Evolutionary conservation across 148 eudicot genomes (phyloP).

Genomic region (Heliosperma pusillum): DNA sequence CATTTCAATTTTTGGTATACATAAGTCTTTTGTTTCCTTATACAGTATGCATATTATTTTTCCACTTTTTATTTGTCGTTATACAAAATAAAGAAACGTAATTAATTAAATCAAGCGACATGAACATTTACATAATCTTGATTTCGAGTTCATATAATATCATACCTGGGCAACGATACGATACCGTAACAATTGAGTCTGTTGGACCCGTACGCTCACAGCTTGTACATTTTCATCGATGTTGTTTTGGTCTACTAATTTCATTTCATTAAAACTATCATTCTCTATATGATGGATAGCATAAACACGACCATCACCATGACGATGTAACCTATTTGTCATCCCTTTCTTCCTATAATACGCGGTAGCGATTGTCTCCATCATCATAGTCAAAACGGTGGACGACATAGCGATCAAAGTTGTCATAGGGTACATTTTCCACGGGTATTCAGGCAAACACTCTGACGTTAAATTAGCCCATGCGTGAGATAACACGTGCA

Average conservation of each 20-base stretch:
- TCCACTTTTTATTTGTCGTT: no score
- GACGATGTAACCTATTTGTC: slow-evolving; percentile 12
- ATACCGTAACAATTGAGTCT: slow-evolving; percentile 28
- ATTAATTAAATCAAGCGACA: no score
- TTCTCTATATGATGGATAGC: slow-evolving; percentile 18
- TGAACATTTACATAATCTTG: no score
- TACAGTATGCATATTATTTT: no score
- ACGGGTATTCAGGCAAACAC: slow-evolving; percentile 38
- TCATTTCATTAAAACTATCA: slow-evolving; percentile 12
- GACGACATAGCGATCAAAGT: slow-evolving; percentile 40
- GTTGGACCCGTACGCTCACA: slow-evolving; percentile 2
- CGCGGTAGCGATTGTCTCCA: slow-evolving; percentile 42
- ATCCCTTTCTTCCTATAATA: slow-evolving; percentile 32
- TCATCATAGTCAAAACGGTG: slow-evolving; percentile 38
- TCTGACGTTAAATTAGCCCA: slow-evolving; percentile 32
- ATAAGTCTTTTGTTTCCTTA: no score
- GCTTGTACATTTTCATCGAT: background rate
- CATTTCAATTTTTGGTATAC: no score
- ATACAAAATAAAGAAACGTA: no score
- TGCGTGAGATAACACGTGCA: slow-evolving; percentile 46
- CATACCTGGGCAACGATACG: slow-evolving; percentile 47
- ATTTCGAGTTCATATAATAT: no score
- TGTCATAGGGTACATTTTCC: slow-evolving; percentile 39
- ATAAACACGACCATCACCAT: slow-evolving; percentile 2
- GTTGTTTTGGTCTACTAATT: slow-evolving; percentile 23